A percentile compares a stretch with the other conserved stretches of the same genome.
phyloP scores from a whole-genome alignment of 2,329 filamentous ascomycete genomes.

The Davidsoniella australis region DNA sequence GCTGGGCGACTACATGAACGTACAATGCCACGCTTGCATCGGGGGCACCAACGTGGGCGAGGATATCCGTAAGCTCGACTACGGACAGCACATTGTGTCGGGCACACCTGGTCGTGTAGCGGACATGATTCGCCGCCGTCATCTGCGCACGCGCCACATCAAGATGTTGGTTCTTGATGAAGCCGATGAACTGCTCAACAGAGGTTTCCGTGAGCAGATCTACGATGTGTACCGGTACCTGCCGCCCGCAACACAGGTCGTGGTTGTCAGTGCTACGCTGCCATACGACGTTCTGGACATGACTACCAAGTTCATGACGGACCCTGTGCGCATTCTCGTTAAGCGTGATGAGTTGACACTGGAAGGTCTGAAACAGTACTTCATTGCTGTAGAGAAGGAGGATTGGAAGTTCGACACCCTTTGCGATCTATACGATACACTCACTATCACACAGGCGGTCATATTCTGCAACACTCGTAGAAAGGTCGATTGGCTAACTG shows the following conservation, averaged over 20 bases:
- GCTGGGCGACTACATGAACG: conserved; percentile 99
- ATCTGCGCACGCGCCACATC: conserved; percentile 42
- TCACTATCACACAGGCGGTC: conserved; percentile 96
- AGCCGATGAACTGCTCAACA: conserved; percentile 56
- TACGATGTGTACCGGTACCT: conserved; percentile 98
- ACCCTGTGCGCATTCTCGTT: conserved; percentile 87
- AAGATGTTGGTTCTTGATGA: conserved; percentile 48
- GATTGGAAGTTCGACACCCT: conserved; percentile 99
- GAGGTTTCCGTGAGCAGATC: conserved; percentile 94
- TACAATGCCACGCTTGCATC: conserved; percentile 97
- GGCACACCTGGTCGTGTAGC: conserved; percentile 89
- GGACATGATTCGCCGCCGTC: conserved; percentile 43
- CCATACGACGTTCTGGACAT: conserved; percentile 97
- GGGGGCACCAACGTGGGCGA: conserved; percentile 96
- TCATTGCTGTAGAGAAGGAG: conserved; percentile 97
- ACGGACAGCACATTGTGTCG: conserved; percentile 93
- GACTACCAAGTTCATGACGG: conserved; percentile 99
- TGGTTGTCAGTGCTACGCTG: conserved; percentile 89
- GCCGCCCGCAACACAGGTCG: conserved; percentile 92
- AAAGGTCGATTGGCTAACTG: conserved; percentile 98
- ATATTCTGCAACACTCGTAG: conserved; percentile 99
- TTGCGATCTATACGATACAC: conserved; percentile 94
- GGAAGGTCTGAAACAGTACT: conserved; percentile 96
- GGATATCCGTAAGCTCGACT: conserved; percentile 93
- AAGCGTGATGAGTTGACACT: conserved; percentile 98